Conservation (phyloP, 192 early-diverging fungal genomes). For the Spizellomyces punctatus region DNA sequence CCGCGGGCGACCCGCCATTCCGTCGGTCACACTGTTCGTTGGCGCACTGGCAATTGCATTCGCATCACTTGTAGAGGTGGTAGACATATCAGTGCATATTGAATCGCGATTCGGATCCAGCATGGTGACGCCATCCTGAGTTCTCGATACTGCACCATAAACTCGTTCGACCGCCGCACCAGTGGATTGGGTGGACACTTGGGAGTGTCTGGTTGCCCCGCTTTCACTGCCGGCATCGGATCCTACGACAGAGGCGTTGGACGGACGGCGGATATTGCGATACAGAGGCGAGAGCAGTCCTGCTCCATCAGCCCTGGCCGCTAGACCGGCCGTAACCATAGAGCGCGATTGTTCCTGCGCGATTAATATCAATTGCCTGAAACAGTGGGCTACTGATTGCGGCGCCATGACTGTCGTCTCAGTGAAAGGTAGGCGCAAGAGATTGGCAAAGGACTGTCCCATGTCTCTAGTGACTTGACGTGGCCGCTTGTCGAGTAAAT, state of each 20-base stretch:
- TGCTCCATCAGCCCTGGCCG: background rate
- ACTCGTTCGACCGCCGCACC: too few species aligned
- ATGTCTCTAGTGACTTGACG: conserved; percentile 31
- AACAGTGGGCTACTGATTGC: conserved; percentile 38
- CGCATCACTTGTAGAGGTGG: too few species aligned
- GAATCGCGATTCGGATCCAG: too few species aligned
- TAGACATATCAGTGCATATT: too few species aligned
- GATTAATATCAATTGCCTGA: conserved; percentile 20
- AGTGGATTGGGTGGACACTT: too few species aligned
- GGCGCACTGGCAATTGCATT: too few species aligned
- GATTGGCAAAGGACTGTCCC: conserved; percentile 31
- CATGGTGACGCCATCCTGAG: too few species aligned
- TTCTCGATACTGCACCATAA: too few species aligned
- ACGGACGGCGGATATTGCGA: conserved; percentile 3
- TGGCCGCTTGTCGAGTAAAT: conserved; percentile 17
- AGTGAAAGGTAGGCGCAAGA: conserved; percentile 28
- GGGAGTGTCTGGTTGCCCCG: too few species aligned
- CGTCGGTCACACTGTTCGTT: too few species aligned
- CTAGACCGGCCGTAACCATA: background rate
- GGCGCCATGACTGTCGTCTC: conserved; percentile 44
- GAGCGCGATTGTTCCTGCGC: conserved; percentile 30
- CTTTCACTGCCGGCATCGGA: too few species aligned
- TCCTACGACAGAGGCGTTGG: background rate
- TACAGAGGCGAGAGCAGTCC: background rate
- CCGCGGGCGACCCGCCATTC: too few species aligned